These are phyloP conservation scores for Aspergillus wentii DNA, from an alignment of 495 filamentous ascomycete genomes.

Conservation along the genomic window DNA sequence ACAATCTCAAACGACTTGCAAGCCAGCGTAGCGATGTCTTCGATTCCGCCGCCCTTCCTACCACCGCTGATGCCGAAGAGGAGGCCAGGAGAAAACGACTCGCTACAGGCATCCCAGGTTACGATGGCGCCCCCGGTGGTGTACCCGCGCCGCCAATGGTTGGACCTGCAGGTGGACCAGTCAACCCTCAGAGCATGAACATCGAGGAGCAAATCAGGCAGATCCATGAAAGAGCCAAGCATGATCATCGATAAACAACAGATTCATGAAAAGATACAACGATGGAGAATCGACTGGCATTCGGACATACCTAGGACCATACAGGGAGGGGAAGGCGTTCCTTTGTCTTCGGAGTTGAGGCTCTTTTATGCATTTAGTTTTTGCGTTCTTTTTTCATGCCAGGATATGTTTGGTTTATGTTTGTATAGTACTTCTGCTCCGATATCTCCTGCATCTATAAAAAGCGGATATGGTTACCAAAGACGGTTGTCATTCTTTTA, in stretches of 20 bases:
- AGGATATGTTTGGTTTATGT: no score
- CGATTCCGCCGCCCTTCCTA: conserved; percentile 46
- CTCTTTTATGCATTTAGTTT: neutral
- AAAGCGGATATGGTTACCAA: no score
- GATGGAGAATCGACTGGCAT: no score
- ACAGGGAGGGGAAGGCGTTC: neutral
- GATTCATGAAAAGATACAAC: no score
- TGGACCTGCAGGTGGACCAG: conserved; percentile 21
- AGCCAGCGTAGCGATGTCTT: conserved; percentile 90
- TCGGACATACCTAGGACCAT: no score
- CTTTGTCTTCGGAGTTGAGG: neutral
- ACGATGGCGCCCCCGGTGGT: conserved; percentile 10
- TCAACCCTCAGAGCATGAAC: conserved; percentile 39
- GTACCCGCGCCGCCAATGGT: conserved; percentile 20
- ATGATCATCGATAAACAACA: no score
- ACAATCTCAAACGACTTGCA: conserved; percentile 95
- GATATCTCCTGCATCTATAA: no score
- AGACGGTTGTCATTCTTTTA: no score
- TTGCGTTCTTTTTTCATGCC: conserved; percentile 1
- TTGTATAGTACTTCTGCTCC: no score
- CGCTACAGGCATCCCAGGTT: conserved; percentile 32
- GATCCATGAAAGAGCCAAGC: conserved; percentile 39
- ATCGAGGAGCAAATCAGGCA: conserved; percentile 47
- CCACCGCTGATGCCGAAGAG: conserved; percentile 52
- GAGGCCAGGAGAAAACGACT: conserved; percentile 71